These are phyloP conservation scores for Neurospora sp. DNA, from an alignment of 495 filamentous ascomycete species.

Conservation along the genomic window DNA sequence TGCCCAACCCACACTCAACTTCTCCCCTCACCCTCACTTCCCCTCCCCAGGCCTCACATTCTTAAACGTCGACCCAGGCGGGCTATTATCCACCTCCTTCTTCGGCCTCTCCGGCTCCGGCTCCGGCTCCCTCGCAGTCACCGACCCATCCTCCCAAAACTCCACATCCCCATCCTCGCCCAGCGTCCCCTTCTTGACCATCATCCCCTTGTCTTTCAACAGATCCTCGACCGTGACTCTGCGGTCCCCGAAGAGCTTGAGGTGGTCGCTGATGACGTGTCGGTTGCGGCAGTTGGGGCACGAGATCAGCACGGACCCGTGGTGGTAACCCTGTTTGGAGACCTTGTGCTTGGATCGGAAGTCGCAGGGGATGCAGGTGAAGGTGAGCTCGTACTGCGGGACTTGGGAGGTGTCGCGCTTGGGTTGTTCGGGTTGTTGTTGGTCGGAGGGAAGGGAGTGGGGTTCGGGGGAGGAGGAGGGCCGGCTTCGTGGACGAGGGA, in stretches of 20 bases:
- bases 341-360: conserved; percentile 65
- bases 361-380: conserved; percentile 85
- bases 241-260: conserved; percentile 64
- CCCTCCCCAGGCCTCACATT: conserved; percentile 9
- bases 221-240: conserved; percentile 62
- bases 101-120: conserved; percentile 1
- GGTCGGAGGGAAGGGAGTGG: conserved; percentile 12
- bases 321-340: conserved; percentile 88
- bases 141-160: conserved; percentile 57
- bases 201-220: conserved; percentile 51
- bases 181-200: conserved; percentile 52
- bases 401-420: conserved; percentile 23
- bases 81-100: conserved; percentile 3
- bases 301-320: conserved; percentile 75
- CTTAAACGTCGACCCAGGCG: conserved; percentile 21
- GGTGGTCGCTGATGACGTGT: conserved; percentile 87
- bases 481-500: conserved; percentile 24
- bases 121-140: conserved; percentile 7
- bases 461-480: conserved; percentile 20
- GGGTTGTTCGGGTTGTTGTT: conserved; percentile 1
- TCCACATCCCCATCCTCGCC: conserved; percentile 52
- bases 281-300: conserved; percentile 76
- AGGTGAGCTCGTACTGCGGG: conserved; percentile 72
- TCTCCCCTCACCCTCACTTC: neutral
- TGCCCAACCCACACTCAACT: neutral